Evolutionary conservation across 2,329 filamentous ascomycete genomes (phyloP).

Genomic region (Sarocladium strictum): DNA sequence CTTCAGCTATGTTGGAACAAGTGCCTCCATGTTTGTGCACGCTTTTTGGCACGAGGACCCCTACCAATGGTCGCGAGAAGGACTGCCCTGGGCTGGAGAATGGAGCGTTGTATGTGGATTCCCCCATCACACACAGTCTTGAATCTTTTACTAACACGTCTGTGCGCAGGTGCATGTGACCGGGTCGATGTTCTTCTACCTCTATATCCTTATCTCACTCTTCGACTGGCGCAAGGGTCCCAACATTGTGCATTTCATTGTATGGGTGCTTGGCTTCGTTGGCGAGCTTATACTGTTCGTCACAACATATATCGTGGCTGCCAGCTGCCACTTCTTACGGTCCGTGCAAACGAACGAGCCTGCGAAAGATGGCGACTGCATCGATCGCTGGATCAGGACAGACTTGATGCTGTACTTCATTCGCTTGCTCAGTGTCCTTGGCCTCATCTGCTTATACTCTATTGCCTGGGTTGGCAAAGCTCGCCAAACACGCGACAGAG

Average conservation of each 20-base stretch:
- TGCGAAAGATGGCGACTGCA: constrained; percentile 18
- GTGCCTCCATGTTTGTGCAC: constrained; percentile 66
- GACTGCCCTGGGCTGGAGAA: constrained; percentile 70
- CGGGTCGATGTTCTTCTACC: constrained; percentile 80
- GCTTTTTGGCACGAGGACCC: constrained; percentile 48
- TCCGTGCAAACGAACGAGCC: constrained; percentile 22
- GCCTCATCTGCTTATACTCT: constrained; percentile 45
- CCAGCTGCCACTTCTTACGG: constrained; percentile 56
- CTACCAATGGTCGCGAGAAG: constrained; percentile 31
- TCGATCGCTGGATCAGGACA: constrained; percentile 37
- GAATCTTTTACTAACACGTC: constrained; percentile 8
- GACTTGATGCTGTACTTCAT: constrained; percentile 62
- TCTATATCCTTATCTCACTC: constrained; percentile 78
- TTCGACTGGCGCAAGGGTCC: constrained; percentile 79
- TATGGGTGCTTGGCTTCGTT: constrained; percentile 69
- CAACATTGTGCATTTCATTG: constrained; percentile 68
- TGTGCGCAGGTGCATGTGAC: constrained; percentile 73
- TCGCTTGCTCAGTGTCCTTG: constrained; percentile 61
- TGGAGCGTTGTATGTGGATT: constrained; percentile 59
- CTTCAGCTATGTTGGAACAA: constrained; percentile 70
- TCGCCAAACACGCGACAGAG: constrained; percentile 34
- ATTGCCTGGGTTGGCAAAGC: constrained; percentile 35
- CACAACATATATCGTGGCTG: constrained; percentile 63
- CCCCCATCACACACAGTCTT: background rate
- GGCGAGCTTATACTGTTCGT: constrained; percentile 69